Evolutionary conservation across 2,329 filamentous ascomycete species (phyloP), one percentile per base, ranked within the genome.

Genomic region (Zymoseptoria ardabiliae): DNA sequence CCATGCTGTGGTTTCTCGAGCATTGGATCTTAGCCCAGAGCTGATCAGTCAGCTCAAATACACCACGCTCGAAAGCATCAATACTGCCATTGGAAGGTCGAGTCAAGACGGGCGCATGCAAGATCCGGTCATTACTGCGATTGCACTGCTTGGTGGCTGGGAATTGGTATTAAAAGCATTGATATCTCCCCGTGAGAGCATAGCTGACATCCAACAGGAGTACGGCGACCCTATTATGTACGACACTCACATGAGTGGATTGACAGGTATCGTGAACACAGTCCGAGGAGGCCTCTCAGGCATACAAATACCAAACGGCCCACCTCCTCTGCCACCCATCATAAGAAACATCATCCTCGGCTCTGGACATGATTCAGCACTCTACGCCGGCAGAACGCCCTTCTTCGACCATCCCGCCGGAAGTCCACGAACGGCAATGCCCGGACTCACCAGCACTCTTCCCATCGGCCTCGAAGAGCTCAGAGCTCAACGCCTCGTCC

Each of bases 181-280:
- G 9, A 52, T 4, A 7, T n/a, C 9, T 52, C 4, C 13, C 17
- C 10, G 19, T 6, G 11, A 10, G 5, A 52, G 20, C 23, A 45
- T 17, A 21, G 25, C 53, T 55, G 3, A 55, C 53, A 41, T 19
- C 55, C 51, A 17, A 21, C 55, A 65, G 63, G 58, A 64, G 41
- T 65, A 62, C 45, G 63, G 63, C 51, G 57, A 61, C n/a, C 48
- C 58, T 11, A 22, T 35, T 6, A 63, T 58, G n/a, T 62, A 64
- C 60, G 58, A 63, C 13, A 65, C 63, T 28, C 65, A 66, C 41
- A 65, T 66, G 61, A 30, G 56, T 10, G 65, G 65, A 13, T 53
- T 66, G 4, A 57, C 57, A 19, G 59, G 58, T 4, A 66, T 65
- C 25, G 58, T 66, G 28, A 58, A 55, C 49, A 60, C 57, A 21